These are phyloP conservation scores for Hevea brasiliensis DNA, from an alignment of 345 rosid genomes.

Conservation along the genomic window DNA sequence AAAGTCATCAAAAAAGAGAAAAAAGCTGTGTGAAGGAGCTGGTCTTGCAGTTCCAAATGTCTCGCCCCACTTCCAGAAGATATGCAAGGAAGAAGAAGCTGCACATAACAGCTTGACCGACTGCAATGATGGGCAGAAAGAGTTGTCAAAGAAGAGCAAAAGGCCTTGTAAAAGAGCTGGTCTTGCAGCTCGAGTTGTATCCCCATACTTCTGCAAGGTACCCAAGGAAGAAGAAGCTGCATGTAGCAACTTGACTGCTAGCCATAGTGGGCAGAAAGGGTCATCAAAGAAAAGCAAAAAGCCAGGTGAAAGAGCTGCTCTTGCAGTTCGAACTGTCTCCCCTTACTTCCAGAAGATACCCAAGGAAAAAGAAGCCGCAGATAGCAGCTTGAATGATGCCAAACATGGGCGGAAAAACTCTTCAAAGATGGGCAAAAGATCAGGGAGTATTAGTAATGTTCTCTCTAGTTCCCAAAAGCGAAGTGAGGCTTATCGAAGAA, in stretches of 20 bases:
- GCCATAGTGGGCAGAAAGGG: neutral
- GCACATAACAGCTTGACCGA: neutral
- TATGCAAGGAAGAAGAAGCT: neutral
- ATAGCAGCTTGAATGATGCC: neutral
- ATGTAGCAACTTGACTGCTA: neutral
- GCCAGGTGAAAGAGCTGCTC: neutral
- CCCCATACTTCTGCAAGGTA: neutral
- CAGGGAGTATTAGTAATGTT: slow-evolving; percentile 16
- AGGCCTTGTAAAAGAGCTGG: neutral
- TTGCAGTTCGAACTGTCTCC: slow-evolving; percentile 2
- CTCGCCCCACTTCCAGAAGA: slow-evolving; percentile 13
- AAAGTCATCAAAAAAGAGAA: neutral
- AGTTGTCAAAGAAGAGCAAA: neutral
- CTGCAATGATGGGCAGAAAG: neutral
- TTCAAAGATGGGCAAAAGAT: slow-evolving; percentile 18
- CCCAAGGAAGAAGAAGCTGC: neutral
- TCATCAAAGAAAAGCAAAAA: neutral
- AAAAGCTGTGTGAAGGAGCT: neutral
- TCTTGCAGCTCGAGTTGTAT: neutral
- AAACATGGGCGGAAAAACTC: neutral
- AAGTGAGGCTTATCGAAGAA: slow-evolving; percentile 59
- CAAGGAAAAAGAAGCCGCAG: neutral
- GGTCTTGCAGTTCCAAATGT: neutral
- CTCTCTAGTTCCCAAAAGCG: slow-evolving; percentile 34
- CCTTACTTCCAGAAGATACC: neutral